Evolutionary conservation across 1,284 basidiomycete species (phyloP).

Genomic region (Vanrija humicola): DNA sequence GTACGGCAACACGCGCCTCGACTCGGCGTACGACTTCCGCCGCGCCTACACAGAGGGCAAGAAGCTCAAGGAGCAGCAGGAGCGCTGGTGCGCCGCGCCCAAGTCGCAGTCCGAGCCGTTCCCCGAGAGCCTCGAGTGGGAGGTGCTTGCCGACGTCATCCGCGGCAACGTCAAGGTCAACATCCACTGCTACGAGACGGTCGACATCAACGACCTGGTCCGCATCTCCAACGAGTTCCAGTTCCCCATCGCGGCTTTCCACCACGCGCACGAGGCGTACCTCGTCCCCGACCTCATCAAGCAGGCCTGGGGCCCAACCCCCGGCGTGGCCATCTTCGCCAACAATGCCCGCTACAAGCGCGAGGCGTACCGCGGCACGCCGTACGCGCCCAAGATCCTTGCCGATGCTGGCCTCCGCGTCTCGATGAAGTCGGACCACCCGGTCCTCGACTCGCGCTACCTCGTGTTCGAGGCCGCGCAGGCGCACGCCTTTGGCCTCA

Average conservation of each 20-base stretch:
- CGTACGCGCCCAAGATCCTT: conserved; percentile 77
- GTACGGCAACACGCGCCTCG: conserved; percentile 55
- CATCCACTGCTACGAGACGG: conserved; percentile 72
- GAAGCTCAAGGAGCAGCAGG: conserved; percentile 67
- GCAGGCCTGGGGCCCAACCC: conserved; percentile 44
- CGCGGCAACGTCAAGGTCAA: conserved; percentile 64
- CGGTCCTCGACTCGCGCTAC: conserved; percentile 68
- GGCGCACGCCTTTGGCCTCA: conserved; percentile 65
- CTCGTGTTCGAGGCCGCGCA: conserved; percentile 82
- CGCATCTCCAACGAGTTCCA: conserved; percentile 53
- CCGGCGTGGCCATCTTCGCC: conserved; percentile 71
- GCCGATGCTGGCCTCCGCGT: conserved; percentile 69
- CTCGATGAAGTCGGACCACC: conserved; percentile 64
- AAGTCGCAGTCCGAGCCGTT: conserved; percentile 54
- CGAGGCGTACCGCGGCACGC: conserved; percentile 77
- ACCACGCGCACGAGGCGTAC: conserved; percentile 69
- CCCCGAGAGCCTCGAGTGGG: conserved; percentile 76
- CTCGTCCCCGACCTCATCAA: conserved; percentile 68
- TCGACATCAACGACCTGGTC: conserved; percentile 61
- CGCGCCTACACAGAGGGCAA: conserved; percentile 67
- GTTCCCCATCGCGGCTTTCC: conserved; percentile 23
- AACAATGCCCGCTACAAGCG: conserved; percentile 64
- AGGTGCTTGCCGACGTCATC: conserved; percentile 80
- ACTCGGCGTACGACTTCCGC: conserved; percentile 59
- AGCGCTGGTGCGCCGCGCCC: conserved; percentile 61